These are phyloP conservation scores for Globisporangium yorkense DNA, from an alignment of 352 stramenopile genomes.

Conservation along the genomic window DNA sequence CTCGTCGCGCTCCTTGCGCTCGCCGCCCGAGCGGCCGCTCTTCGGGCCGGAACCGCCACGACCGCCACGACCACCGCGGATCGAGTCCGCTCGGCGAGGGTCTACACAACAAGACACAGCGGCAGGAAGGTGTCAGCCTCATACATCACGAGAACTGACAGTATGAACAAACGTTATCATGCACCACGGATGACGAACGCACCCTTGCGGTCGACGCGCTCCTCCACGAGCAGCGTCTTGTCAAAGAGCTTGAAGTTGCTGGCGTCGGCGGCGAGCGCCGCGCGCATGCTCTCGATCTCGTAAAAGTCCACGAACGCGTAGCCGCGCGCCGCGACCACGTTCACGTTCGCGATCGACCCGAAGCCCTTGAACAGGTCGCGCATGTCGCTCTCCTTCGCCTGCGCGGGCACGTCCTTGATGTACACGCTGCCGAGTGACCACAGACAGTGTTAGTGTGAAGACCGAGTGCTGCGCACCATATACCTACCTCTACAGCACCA, in stretches of 20 bases:
- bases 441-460: not conserved
- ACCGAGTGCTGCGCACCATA: not conserved
- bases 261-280: conserved; percentile 45
- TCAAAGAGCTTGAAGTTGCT: conserved; percentile 68
- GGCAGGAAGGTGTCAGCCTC: not conserved
- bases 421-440: conserved; percentile 43
- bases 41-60: conserved; percentile 41
- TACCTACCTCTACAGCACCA: not conserved
- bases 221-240: conserved; percentile 70
- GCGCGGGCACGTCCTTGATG: conserved; percentile 66
- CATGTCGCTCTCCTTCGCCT: conserved; percentile 71
- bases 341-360: conserved; percentile 69
- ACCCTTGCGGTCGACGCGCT: conserved; percentile 75
- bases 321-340: conserved; percentile 41
- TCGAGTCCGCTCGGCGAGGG: conserved; percentile 23
- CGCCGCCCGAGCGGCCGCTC: conserved; percentile 38
- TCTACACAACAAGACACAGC: not conserved
- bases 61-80: conserved; percentile 37
- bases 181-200: conserved; percentile 1
- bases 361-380: conserved; percentile 78
- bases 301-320: conserved; percentile 85
- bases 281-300: conserved; percentile 73
- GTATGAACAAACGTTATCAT: not conserved
- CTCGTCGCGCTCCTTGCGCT: conserved; percentile 67
- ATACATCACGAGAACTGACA: not conserved